phyloP scores from a whole-genome alignment of 441 rosid genomes.

The Populus hybrid region DNA sequence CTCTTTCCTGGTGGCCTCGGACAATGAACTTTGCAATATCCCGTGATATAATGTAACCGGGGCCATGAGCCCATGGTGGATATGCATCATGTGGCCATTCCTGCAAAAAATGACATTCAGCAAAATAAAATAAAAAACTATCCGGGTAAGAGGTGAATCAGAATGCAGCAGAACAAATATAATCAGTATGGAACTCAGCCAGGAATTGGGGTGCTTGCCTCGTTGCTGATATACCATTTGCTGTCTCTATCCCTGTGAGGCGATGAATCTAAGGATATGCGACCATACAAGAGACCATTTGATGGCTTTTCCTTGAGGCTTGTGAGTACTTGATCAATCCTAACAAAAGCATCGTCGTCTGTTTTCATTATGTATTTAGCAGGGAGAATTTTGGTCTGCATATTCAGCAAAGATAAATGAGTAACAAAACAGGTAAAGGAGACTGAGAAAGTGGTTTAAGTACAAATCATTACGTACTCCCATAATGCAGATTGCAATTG shows the following conservation, averaged over 20 bases:
- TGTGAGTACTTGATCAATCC: constrained; percentile 71
- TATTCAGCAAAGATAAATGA: constrained; percentile 2
- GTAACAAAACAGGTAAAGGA: background rate
- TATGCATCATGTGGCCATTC: constrained; percentile 69
- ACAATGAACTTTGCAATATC: constrained; percentile 79
- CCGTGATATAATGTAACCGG: constrained; percentile 72
- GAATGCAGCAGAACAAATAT: constrained; percentile 11
- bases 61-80: constrained; percentile 98
- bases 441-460: background rate
- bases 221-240: constrained; percentile 74
- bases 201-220: constrained; percentile 42
- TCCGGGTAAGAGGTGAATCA: background rate
- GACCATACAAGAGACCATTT: constrained; percentile 61
- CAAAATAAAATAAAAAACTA: constrained; percentile 1
- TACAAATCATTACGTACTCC: constrained; percentile 50
- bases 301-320: constrained; percentile 59
- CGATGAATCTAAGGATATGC: constrained; percentile 59
- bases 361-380: constrained; percentile 90
- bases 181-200: background rate
- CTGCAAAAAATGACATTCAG: constrained; percentile 31
- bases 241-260: constrained; percentile 76
- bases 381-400: constrained; percentile 76
- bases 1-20: constrained; percentile 59
- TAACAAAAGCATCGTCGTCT: constrained; percentile 88
- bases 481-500: constrained; percentile 76